Evolutionary conservation across 805 yeast genomes (phyloP).

Genomic region (Wickerhamiella sorbophila): DNA sequence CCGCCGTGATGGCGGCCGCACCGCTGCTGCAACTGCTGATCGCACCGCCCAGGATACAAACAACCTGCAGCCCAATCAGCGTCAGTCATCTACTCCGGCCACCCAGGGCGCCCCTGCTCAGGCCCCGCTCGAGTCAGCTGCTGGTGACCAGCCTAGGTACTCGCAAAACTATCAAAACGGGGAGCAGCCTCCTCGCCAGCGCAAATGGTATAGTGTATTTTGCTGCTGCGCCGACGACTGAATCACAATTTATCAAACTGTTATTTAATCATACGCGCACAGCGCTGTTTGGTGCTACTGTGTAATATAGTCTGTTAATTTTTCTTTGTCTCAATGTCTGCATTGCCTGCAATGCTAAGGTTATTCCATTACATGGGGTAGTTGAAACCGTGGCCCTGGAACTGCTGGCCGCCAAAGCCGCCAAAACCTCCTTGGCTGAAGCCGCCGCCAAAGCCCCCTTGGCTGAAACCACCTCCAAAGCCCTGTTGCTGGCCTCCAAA

Average conservation of each 20-base stretch:
- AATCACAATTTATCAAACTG: not conserved
- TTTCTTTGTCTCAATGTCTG: not conserved
- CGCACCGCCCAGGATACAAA: constrained; percentile 1
- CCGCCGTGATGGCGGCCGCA: constrained; percentile 10
- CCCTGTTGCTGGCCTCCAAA: constrained; percentile 24
- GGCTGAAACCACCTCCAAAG: constrained; percentile 15
- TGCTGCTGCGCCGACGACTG: constrained; percentile 5
- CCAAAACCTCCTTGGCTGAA: constrained; percentile 9
- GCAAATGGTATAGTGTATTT: not conserved
- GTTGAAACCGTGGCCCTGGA: too few relatives aligned
- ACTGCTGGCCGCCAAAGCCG: constrained; percentile 15
- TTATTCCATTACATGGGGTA: too few relatives aligned
- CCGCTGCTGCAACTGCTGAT: constrained; percentile 10
- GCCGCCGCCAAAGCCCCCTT: constrained; percentile 7
- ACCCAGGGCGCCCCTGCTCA: constrained; percentile 4
- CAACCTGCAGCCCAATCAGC: constrained; percentile 1
- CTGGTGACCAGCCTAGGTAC: constrained; percentile 2
- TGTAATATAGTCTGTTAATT: not conserved
- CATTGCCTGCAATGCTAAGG: not conserved
- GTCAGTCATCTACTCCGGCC: constrained; percentile 4
- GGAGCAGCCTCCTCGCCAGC: not conserved
- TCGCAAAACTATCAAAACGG: not conserved
- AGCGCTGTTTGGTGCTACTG: not conserved
- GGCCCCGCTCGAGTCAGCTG: not conserved
- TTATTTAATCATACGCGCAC: not conserved